phyloP scores from a whole-genome alignment of 345 rosid genomes.

The Hevea brasiliensis region DNA sequence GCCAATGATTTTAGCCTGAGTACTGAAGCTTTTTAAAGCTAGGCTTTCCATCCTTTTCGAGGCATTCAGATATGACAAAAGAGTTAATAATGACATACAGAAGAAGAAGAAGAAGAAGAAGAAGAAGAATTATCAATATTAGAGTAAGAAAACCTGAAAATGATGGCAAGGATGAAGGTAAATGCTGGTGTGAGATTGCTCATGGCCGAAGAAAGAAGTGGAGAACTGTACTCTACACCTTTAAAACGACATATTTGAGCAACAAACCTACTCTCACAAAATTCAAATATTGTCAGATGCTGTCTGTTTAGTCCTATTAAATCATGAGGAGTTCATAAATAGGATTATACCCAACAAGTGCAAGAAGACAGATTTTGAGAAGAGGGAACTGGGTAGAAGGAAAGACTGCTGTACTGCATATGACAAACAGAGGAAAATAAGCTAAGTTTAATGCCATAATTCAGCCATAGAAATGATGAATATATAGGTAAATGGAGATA shows the following conservation, averaged over 20 bases:
- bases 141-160: slow-evolving; percentile 13
- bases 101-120: no score
- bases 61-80: no score
- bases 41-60: slow-evolving; percentile 41
- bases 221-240: slow-evolving; percentile 38
- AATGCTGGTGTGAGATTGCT: slow-evolving; percentile 47
- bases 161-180: slow-evolving; percentile 28
- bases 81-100: no score
- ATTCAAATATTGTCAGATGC: not conserved
- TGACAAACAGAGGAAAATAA: not conserved
- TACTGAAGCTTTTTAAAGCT: slow-evolving; percentile 20
- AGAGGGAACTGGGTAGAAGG: slow-evolving; percentile 23
- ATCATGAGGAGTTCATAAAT: no score
- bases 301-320: not conserved
- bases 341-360: slow-evolving; percentile 14
- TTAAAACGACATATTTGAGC: slow-evolving; percentile 21
- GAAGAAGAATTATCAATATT: not conserved
- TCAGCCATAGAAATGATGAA: no score
- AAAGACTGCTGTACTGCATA: slow-evolving; percentile 20
- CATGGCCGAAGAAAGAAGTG: slow-evolving; percentile 48
- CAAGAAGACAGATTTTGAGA: slow-evolving; percentile 34
- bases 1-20: slow-evolving; percentile 31
- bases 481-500: no score
- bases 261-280: slow-evolving; percentile 24
- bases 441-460: not conserved